Evolutionary conservation across 208 protist genomes (phyloP).

Genomic region (Leishmania guyanensis): DNA sequence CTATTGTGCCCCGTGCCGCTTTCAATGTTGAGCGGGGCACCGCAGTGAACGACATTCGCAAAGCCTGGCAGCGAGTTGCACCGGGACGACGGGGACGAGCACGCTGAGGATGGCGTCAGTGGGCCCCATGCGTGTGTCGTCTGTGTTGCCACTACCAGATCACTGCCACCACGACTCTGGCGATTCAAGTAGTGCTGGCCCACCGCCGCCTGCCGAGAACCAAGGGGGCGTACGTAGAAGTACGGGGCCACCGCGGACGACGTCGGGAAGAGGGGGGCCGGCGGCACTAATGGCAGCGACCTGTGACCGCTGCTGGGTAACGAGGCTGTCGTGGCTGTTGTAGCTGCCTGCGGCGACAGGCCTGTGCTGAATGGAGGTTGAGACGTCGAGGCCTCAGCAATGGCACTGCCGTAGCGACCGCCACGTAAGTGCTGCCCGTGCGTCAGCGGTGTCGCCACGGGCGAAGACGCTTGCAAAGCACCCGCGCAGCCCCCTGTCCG

Average conservation of each 20-base stretch:
- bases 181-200: background rate
- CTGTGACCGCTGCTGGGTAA: background rate
- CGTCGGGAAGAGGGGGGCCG: background rate
- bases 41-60: background rate
- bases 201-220: background rate
- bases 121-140: background rate
- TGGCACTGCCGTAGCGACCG: background rate
- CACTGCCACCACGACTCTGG: background rate
- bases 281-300: background rate
- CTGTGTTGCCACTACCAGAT: background rate
- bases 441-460: background rate
- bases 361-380: background rate
- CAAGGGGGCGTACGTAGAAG: slow-evolving; percentile 2
- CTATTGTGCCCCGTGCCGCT: background rate
- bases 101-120: background rate
- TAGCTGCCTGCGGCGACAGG: background rate
- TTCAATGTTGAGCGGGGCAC: background rate
- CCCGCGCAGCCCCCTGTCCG: background rate
- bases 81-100: background rate
- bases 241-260: background rate
- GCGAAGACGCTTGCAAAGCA: background rate
- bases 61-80: background rate
- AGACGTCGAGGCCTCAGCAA: background rate
- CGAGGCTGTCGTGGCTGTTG: background rate
- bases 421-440: background rate